Evolutionary conservation across 352 stramenopile species (phyloP).

Genomic region (Phytopythium mirpurense): DNA sequence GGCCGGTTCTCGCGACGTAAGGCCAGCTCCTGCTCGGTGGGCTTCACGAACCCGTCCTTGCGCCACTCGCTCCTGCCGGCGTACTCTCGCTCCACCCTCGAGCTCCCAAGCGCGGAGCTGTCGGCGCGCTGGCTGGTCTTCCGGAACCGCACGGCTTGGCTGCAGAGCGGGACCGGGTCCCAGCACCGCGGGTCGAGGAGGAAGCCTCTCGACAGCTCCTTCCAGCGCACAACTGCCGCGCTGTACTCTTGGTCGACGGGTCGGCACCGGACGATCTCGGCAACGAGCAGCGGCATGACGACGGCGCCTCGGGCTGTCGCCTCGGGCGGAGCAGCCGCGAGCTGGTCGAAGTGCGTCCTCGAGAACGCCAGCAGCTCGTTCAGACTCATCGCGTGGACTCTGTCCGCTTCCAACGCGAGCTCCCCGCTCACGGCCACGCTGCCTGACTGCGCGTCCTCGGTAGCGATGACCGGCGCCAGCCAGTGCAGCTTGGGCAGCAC

Average conservation of each 20-base stretch:
- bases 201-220: conserved; percentile 58
- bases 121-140: conserved; percentile 25
- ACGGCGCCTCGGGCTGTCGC: conserved; percentile 23
- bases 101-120: neutral
- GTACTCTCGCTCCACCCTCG: conserved; percentile 39
- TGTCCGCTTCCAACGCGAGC: conserved; percentile 20
- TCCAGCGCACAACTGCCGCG: conserved; percentile 16
- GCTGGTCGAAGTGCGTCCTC: conserved; percentile 32
- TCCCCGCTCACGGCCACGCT: conserved; percentile 29
- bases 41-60: conserved; percentile 48
- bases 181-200: conserved; percentile 51
- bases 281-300: conserved; percentile 56
- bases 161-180: conserved; percentile 45
- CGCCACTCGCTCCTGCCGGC: conserved; percentile 33
- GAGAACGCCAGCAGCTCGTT: conserved; percentile 28
- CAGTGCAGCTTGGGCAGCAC: conserved; percentile 71
- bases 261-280: conserved; percentile 36
- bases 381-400: conserved; percentile 27
- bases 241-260: conserved; percentile 5
- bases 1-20: conserved; percentile 13
- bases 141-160: conserved; percentile 44
- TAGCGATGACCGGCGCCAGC: conserved; percentile 43
- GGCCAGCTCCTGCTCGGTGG: conserved; percentile 23
- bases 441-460: conserved; percentile 14
- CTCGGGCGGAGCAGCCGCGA: conserved; percentile 8